phyloP scores from a whole-genome alignment of 768 basidiomycete species.

The Termitomyces eurrhizus region DNA sequence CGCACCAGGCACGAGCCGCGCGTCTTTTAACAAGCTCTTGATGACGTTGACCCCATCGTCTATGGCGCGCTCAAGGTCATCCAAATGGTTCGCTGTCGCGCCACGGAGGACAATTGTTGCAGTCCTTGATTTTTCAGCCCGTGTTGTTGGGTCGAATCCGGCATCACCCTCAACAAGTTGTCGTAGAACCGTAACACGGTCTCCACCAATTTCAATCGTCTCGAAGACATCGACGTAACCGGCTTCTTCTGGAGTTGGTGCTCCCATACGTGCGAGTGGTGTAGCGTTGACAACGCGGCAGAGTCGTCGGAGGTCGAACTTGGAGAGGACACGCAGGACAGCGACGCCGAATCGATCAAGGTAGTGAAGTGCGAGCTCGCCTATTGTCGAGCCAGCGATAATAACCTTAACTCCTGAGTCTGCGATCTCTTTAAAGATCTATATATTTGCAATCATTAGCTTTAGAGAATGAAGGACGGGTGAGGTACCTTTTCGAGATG shows the following conservation, averaged over 20 bases:
- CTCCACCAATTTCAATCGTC: constrained; percentile 93
- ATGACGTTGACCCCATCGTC: constrained; percentile 71
- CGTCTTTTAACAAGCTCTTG: constrained; percentile 69
- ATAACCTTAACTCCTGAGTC: not conserved
- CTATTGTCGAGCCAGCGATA: constrained; percentile 71
- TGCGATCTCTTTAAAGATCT: not conserved
- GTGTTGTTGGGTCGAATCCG: constrained; percentile 48
- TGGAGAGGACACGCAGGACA: constrained; percentile 95
- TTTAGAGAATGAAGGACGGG: constrained; percentile 22
- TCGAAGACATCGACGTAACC: constrained; percentile 94
- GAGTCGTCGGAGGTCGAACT: constrained; percentile 92
- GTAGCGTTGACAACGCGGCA: constrained; percentile 96
- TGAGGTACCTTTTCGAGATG: constrained; percentile 79
- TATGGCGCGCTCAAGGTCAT: constrained; percentile 93
- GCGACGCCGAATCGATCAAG: constrained; percentile 91
- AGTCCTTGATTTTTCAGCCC: constrained; percentile 75
- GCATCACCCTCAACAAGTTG: constrained; percentile 70
- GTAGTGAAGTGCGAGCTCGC: constrained; percentile 96
- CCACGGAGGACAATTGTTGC: constrained; percentile 97
- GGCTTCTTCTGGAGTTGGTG: constrained; percentile 94
- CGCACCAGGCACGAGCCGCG: constrained; percentile 87
- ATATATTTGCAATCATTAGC: not conserved
- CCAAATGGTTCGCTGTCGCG: constrained; percentile 89
- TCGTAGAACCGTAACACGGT: constrained; percentile 93
- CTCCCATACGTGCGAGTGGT: constrained; percentile 92